A percentile compares a stretch with the other conserved stretches of the same genome.
These are phyloP conservation scores for Macaranga tanarius DNA, from an alignment of 441 rosid species.

Conservation along the genomic window DNA sequence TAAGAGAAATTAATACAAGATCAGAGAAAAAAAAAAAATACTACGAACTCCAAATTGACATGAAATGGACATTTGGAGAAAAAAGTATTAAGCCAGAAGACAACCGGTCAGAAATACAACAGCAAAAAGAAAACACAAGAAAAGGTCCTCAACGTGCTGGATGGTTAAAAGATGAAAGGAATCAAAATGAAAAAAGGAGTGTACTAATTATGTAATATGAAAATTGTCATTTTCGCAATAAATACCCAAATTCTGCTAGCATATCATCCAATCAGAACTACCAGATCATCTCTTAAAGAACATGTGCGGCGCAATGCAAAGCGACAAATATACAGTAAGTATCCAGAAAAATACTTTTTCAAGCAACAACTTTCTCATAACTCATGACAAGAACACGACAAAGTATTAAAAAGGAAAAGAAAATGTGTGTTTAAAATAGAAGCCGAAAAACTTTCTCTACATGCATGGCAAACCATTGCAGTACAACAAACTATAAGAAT, in stretches of 20 bases:
- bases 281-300: neutral
- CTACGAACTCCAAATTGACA: neutral
- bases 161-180: neutral
- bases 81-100: neutral
- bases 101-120: neutral
- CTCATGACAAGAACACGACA: conserved; percentile 1
- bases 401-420: neutral
- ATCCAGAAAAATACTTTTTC: neutral
- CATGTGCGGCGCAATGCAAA: conserved; percentile 5
- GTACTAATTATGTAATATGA: neutral
- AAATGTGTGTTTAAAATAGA: neutral
- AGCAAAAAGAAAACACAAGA: neutral
- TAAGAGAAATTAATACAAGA: neutral
- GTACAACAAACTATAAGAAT: conserved; percentile 8
- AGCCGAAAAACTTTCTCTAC: conserved; percentile 12
- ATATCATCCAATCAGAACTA: neutral
- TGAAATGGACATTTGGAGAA: neutral
- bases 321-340: conserved; percentile 17
- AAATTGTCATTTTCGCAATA: neutral
- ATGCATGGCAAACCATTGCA: neutral
- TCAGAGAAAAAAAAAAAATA: neutral
- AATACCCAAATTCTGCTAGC: neutral
- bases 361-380: neutral
- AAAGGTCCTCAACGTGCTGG: neutral
- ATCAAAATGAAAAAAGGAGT: neutral